Conservation (phyloP, 2,329 filamentous ascomycete genomes). For the Ceratocystis cacaofunesta region DNA sequence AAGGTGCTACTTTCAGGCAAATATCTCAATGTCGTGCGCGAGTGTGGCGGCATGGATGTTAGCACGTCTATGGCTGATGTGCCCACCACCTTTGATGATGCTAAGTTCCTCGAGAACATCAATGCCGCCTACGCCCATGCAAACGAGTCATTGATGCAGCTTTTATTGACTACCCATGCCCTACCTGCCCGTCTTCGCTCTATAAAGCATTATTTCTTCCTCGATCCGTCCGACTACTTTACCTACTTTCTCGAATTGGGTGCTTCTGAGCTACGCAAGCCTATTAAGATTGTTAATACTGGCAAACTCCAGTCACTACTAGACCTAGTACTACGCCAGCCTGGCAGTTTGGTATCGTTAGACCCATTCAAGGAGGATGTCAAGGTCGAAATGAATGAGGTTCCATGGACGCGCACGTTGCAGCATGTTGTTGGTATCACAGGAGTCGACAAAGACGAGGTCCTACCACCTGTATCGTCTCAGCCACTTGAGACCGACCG, state of each 20-base stretch:
- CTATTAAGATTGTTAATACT: slow-evolving; percentile 75
- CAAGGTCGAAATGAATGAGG: slow-evolving; percentile 92
- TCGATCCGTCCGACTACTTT: slow-evolving; percentile 95
- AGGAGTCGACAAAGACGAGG: slow-evolving; percentile 80
- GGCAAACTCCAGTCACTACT: slow-evolving; percentile 87
- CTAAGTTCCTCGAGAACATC: slow-evolving; percentile 84
- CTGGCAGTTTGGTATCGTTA: slow-evolving; percentile 80
- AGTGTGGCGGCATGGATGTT: slow-evolving; percentile 90
- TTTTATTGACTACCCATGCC: slow-evolving; percentile 84
- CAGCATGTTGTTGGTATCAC: slow-evolving; percentile 96
- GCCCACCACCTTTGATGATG: slow-evolving; percentile 85
- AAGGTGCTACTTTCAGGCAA: slow-evolving; percentile 93
- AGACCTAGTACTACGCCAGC: slow-evolving; percentile 92
- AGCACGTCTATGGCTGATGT: slow-evolving; percentile 77
- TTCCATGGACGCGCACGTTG: slow-evolving; percentile 79
- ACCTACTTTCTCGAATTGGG: slow-evolving; percentile 92
- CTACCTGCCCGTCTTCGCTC: slow-evolving; percentile 76
- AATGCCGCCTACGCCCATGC: slow-evolving; percentile 90
- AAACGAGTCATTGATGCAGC: slow-evolving; percentile 79
- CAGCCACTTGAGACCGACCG: slow-evolving; percentile 64
- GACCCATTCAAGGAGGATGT: slow-evolving; percentile 98
- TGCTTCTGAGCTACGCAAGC: slow-evolving; percentile 77
- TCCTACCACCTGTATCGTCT: slow-evolving; percentile 56
- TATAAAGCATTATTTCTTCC: slow-evolving; percentile 97
- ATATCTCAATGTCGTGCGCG: slow-evolving; percentile 92